Base-by-base conservation (phyloP, 2,329 filamentous ascomycete genomes). In the Penicillium brevicompactum region DNA sequence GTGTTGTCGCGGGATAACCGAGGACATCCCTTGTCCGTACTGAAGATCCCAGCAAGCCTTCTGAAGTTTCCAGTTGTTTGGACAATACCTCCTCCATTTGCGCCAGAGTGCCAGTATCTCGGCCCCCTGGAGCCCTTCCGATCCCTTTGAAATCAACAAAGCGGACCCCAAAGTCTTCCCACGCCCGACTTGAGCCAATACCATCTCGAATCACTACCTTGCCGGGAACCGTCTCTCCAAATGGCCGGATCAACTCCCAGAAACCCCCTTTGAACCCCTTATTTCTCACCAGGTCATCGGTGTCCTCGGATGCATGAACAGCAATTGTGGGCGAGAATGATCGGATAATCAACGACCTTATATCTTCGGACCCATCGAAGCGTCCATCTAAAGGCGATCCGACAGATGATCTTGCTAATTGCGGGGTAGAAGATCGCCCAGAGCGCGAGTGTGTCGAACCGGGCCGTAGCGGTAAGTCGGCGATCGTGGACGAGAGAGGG, bases 201-300 rank as follows among this genome's bases (percentile, higher is more conserved):
- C 92, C 97, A 74, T 99, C 94, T 65, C 94, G 82, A 52, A 97
- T 88, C 3, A 90, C 90, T 49, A 99, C 88, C 68, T 94, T 96
- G 30, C 94, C 94, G 47, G 88, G 85, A 0, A 97, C 83, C 14
- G 82, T 84, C 75, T 99, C 94, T 30, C 94, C 94, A 76, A 96
- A 99, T 0, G 94, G 93, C 48, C 93, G 82, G 53, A 99, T 77
- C 22, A 99, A 78, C 72, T 96, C 90, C 79, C 92, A 87, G 46
- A 99, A 80, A 0, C 93, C 92, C 43, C 86, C 83, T 38, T 85
- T 80, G 62, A 97, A 90, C 0, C 95, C 95, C 75, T 99, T 99
- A 60, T 89, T 87, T 56, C 81, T 82, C 51, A 92, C 82, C 55
- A 99, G 76, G 54, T 87, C 83, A 68, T 97, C 89, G 1, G 91